Evolutionary conservation across 176 grass and related monocot species (phyloP).

Genomic region (Oryza punctata): DNA sequence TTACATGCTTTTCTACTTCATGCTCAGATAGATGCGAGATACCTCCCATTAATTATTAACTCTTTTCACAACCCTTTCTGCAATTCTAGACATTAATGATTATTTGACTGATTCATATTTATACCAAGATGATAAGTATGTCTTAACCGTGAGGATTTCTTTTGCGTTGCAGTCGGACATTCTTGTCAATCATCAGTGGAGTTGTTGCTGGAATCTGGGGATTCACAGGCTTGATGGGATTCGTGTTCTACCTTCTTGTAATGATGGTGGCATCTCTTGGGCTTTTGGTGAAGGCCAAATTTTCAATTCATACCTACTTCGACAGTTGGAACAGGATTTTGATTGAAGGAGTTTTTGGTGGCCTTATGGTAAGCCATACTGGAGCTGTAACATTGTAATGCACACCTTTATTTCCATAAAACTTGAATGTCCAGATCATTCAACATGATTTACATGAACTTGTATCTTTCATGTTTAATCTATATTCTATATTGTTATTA

Average conservation of each 20-base stretch:
- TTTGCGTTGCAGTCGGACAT: slow-evolving; percentile 66
- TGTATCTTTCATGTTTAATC: not conserved
- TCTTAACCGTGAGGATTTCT: slow-evolving; percentile 18
- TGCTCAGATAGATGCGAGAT: not conserved
- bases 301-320: slow-evolving; percentile 71
- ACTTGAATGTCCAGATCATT: slow-evolving; percentile 1
- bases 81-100: not conserved
- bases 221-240: slow-evolving; percentile 72
- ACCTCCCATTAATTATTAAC: not conserved
- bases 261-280: slow-evolving; percentile 66
- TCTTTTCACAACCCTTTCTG: not conserved
- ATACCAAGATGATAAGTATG: slow-evolving; percentile 6
- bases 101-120: not conserved
- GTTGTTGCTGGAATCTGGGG: slow-evolving; percentile 88
- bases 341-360: slow-evolving; percentile 78
- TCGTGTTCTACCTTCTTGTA: slow-evolving; percentile 79
- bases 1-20: not conserved
- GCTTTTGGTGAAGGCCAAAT: slow-evolving; percentile 69
- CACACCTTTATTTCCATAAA: slow-evolving; percentile 12
- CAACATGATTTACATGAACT: not conserved
- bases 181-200: slow-evolving; percentile 90
- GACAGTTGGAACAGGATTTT: slow-evolving; percentile 86
- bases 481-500: not conserved
- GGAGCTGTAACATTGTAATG: not conserved
- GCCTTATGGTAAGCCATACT: slow-evolving; percentile 76